phyloP scores from a whole-genome alignment of 2,329 filamentous ascomycete genomes.

The Diaporthe humulicola region DNA sequence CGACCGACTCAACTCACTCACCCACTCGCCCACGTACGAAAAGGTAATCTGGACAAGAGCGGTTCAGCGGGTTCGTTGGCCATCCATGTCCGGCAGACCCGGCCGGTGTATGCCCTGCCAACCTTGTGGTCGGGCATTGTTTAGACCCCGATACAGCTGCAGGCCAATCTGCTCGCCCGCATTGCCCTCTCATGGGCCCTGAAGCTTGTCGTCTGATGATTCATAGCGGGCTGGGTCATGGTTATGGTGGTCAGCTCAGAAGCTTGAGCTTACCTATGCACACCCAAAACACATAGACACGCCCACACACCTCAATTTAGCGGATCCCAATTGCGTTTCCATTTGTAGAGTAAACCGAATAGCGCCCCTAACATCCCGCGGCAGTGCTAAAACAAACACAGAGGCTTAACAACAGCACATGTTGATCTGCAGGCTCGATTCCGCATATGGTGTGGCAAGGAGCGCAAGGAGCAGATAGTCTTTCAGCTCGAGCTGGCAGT shows the following conservation, averaged over 20 bases:
- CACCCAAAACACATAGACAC: background rate
- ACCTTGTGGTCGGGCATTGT: background rate
- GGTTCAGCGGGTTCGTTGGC: background rate
- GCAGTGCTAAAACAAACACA: background rate
- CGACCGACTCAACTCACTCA: constrained; percentile 4
- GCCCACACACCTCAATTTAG: background rate
- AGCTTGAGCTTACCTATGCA: constrained; percentile 17
- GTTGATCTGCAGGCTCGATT: background rate
- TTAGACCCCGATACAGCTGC: constrained; percentile 9
- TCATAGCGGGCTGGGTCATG: background rate
- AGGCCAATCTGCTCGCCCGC: background rate
- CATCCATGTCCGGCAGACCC: constrained; percentile 11
- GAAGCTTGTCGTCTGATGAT: constrained; percentile 27
- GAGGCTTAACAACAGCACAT: background rate
- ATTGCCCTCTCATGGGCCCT: background rate
- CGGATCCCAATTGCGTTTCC: background rate
- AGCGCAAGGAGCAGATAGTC: background rate
- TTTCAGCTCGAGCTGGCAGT: constrained; percentile 16
- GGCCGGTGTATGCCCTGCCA: background rate
- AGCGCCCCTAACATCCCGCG: constrained; percentile 14
- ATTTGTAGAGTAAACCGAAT: background rate
- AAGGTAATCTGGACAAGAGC: background rate
- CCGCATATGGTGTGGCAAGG: background rate
- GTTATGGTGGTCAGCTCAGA: constrained; percentile 16
- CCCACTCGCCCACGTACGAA: background rate